Evolutionary conservation across 495 filamentous ascomycete species (phyloP), one percentile per base, ranked within the genome.

Genomic region (Hypoxylon fuscum): DNA sequence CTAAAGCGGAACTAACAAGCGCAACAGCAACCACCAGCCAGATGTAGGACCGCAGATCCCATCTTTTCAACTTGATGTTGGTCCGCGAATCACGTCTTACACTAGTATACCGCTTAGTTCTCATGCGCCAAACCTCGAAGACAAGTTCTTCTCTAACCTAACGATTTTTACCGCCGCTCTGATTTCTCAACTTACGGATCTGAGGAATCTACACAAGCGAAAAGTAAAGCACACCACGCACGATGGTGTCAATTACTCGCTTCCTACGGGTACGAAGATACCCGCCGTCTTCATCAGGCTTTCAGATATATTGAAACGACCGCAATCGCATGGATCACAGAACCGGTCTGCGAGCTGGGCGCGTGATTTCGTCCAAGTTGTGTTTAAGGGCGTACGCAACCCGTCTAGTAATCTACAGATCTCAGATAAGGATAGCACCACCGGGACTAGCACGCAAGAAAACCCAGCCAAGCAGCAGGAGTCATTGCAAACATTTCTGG

Each of bases 311-410:
- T 64, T 81, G 44, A 60, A 42, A 62, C 70, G 53, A 32, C 46
- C 56, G 8, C 59, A 67, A 31, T 51, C 61, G 25, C 53, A 48
- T 31, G 35, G 61, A 18, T 29, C 62, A 29, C 32, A 50, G 5
- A 64, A 66, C 8, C 59, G 34, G 32, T 20, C 55, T 17, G 60
- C 41, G 23, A 63, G 67, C 17, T 87, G 84, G 85, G 84, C 82
- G 1, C 75, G 77, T 34, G 81, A 87, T 37, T 76, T 78, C 9
- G 74, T 89, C 18, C 77, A 77, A 29, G 66, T 89, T 35, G 75
- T 72, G 6, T 85, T 83, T 45, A 79, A 80, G 51, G 80, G 81
- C 15, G 64, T 83, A 25, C 68, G 74, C 44, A 53, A 46, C 43
- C 46, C 51, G 12, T 42, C 47, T 32, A 37, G 20, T 0, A 56